phyloP scores from a whole-genome alignment of 2,329 filamentous ascomycete species.

The Aspergillus sp. region DNA sequence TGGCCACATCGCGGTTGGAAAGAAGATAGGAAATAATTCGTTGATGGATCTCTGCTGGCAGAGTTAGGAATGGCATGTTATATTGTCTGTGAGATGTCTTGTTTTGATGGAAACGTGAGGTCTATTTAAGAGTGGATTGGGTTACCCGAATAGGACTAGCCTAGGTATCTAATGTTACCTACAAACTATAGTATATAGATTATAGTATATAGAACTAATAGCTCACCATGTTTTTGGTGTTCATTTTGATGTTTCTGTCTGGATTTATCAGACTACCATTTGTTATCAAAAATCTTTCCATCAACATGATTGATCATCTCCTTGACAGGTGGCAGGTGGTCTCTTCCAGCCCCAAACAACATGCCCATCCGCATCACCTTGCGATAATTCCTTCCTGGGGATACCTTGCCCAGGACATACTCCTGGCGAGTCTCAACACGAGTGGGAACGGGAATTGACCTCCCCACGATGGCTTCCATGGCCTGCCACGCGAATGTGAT shows the following conservation, averaged over 20 bases:
- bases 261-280: slow-evolving; percentile 25
- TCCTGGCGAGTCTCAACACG: slow-evolving; percentile 49
- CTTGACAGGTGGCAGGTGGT: slow-evolving; percentile 43
- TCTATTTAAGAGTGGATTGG: too few relatives aligned
- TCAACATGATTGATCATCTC: slow-evolving; percentile 49
- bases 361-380: slow-evolving; percentile 50
- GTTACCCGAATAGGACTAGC: too few relatives aligned
- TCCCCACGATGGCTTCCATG: slow-evolving; percentile 55
- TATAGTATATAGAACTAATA: too few relatives aligned
- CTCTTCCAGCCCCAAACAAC: slow-evolving; percentile 44
- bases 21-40: slow-evolving; percentile 7
- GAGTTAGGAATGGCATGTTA: neutral
- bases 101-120: neutral
- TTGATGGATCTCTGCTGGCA: slow-evolving; percentile 2
- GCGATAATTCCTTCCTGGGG: slow-evolving; percentile 52
- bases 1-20: slow-evolving; percentile 9
- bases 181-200: too few relatives aligned
- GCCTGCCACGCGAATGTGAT: slow-evolving; percentile 58
- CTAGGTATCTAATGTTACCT: too few relatives aligned
- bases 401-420: slow-evolving; percentile 53
- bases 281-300: slow-evolving; percentile 46
- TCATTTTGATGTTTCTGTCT: too few relatives aligned
- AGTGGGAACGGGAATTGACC: slow-evolving; percentile 52
- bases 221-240: too few relatives aligned
- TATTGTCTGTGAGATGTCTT: neutral